Percentiles rank a stretch among this genome's conserved stretches.
Evolutionary conservation across 805 yeast species (phyloP).

Genomic region (Saccharomycopsis sp.): DNA sequence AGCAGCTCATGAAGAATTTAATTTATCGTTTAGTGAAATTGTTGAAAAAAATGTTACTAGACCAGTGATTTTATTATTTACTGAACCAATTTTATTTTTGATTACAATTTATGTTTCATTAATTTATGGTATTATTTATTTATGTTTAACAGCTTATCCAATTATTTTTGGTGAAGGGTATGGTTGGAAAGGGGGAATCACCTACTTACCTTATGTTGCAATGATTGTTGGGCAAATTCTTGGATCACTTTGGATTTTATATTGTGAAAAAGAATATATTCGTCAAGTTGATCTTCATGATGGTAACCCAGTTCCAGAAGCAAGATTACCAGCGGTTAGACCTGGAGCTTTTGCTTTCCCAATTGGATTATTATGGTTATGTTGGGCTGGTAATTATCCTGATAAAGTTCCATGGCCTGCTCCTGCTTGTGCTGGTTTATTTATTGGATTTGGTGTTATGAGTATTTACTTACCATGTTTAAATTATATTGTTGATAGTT

Average conservation of each 20-base stretch:
- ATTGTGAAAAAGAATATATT: conserved; percentile 42
- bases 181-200: conserved; percentile 50
- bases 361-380: conserved; percentile 73
- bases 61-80: conserved; percentile 55
- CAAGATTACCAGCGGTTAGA: conserved; percentile 68
- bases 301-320: conserved; percentile 65
- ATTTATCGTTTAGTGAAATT: conserved; percentile 47
- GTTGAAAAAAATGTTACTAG: conserved; percentile 52
- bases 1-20: conserved; percentile 63
- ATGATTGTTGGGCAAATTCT: conserved; percentile 63
- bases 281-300: conserved; percentile 38
- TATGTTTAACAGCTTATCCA: conserved; percentile 69
- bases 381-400: conserved; percentile 78
- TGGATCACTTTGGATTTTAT: conserved; percentile 38
- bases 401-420: conserved; percentile 68
- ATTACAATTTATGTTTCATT: conserved; percentile 65
- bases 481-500: conserved; percentile 65
- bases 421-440: conserved; percentile 57
- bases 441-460: conserved; percentile 59
- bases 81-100: conserved; percentile 65
- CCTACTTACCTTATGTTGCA: conserved; percentile 72
- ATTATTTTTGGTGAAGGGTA: conserved; percentile 56
- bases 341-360: conserved; percentile 63
- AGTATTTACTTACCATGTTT: conserved; percentile 59
- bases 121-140: conserved; percentile 69